These are phyloP conservation scores for Lavandula angustifolia DNA, from an alignment of 257 asterid genomes.

Conservation along the genomic window DNA sequence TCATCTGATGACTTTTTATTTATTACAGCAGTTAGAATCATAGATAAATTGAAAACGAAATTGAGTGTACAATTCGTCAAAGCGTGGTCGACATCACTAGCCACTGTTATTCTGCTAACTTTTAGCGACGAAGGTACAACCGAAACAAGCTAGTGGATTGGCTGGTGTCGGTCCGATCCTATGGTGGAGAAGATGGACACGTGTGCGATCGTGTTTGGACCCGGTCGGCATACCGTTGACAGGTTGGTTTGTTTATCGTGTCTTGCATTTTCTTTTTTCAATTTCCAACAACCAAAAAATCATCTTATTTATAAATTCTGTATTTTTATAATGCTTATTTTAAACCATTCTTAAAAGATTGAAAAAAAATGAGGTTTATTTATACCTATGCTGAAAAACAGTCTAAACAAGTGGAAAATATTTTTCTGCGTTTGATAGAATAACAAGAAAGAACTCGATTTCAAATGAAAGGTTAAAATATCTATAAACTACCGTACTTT, in stretches of 20 bases:
- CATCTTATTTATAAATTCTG: too few species aligned
- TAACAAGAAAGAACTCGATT: too few species aligned
- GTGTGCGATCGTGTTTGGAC: neutral
- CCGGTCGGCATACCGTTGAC: neutral
- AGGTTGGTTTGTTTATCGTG: neutral
- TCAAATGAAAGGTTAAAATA: too few species aligned
- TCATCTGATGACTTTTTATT: conserved; percentile 31
- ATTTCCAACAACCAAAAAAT: neutral
- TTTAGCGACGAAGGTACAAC: conserved; percentile 27
- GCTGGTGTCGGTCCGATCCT: conserved; percentile 14
- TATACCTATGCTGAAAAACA: too few species aligned
- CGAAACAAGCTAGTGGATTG: conserved; percentile 7
- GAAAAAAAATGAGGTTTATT: too few species aligned
- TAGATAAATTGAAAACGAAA: conserved; percentile 18
- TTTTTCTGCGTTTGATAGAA: too few species aligned
- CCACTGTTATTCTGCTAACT: neutral
- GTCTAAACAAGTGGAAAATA: too few species aligned
- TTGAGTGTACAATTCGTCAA: conserved; percentile 29
- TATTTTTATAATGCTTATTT: too few species aligned
- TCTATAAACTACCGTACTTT: too few species aligned
- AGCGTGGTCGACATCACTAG: conserved; percentile 20
- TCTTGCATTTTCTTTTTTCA: neutral
- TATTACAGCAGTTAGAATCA: neutral
- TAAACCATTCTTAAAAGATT: too few species aligned
- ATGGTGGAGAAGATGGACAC: conserved; percentile 12